Evolutionary conservation across 2,329 filamentous ascomycete species (phyloP).

Genomic region (Pseudocercospora fuligena): DNA sequence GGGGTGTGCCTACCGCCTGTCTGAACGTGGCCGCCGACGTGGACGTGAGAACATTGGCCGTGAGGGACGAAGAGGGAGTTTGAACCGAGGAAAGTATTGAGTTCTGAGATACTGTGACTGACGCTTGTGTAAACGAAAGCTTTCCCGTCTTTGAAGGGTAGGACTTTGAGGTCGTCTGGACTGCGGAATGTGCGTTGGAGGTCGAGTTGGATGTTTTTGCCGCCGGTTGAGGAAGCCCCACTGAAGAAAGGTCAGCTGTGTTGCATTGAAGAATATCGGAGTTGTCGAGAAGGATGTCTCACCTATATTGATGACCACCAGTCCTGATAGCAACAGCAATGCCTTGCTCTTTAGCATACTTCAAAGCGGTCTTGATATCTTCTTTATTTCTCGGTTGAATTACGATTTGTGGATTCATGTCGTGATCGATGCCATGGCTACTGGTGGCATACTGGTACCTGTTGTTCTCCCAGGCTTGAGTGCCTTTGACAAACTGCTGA

Average conservation of each 20-base stretch:
- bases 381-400: slow-evolving; percentile 50
- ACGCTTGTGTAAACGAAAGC: slow-evolving; percentile 68
- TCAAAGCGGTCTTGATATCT: slow-evolving; percentile 49
- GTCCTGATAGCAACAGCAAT: slow-evolving; percentile 53
- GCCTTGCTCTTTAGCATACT: slow-evolving; percentile 48
- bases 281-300: not conserved
- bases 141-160: slow-evolving; percentile 23
- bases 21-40: slow-evolving; percentile 55
- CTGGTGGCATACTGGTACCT: slow-evolving; percentile 17
- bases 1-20: slow-evolving; percentile 51
- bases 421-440: slow-evolving; percentile 14
- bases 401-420: slow-evolving; percentile 48
- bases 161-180: slow-evolving; percentile 11
- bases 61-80: slow-evolving; percentile 53
- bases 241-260: slow-evolving; percentile 19
- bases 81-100: slow-evolving; percentile 50
- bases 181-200: slow-evolving; percentile 46
- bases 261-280: not conserved
- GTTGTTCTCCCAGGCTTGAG: slow-evolving; percentile 13
- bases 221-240: slow-evolving; percentile 54
- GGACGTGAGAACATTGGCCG: slow-evolving; percentile 54
- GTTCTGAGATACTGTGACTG: slow-evolving; percentile 50
- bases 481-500: slow-evolving; percentile 11
- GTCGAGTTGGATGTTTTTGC: slow-evolving; percentile 54
- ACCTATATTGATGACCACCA: slow-evolving; percentile 56